Percentiles rank a stretch among this genome's conserved stretches.
These are phyloP conservation scores for Eucalyptus brandiana DNA, from an alignment of 345 rosid species.

Conservation along the genomic window DNA sequence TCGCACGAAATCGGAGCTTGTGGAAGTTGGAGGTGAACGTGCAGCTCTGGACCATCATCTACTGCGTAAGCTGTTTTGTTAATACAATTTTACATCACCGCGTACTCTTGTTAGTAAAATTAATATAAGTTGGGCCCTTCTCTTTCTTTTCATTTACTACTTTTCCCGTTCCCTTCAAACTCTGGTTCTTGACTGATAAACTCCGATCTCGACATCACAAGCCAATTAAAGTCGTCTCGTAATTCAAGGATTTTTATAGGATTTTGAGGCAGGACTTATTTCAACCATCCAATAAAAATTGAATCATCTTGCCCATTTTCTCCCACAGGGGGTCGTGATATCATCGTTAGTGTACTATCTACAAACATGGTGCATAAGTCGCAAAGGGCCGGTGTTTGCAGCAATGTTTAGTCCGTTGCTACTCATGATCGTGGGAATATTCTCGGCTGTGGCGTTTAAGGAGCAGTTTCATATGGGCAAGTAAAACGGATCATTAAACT, in stretches of 20 bases:
- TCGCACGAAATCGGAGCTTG: conserved; percentile 7
- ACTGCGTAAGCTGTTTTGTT: conserved; percentile 1
- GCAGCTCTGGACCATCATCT: conserved; percentile 25
- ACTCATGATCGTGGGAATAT: conserved; percentile 14
- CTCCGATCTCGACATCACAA: accelerated
- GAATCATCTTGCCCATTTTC: not conserved
- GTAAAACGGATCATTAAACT: not conserved
- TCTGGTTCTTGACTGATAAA: not conserved
- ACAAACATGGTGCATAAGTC: conserved; percentile 24
- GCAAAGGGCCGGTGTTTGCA: conserved; percentile 29
- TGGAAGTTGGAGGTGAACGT: conserved; percentile 33
- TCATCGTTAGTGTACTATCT: conserved; percentile 15
- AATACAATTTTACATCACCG: not conserved
- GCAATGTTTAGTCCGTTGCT: conserved; percentile 25
- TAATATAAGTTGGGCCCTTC: not conserved
- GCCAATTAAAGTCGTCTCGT: not conserved
- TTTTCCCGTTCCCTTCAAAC: not conserved
- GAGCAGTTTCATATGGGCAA: conserved; percentile 29
- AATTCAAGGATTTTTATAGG: not conserved
- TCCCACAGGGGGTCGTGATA: conserved; percentile 18
- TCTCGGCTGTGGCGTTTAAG: conserved; percentile 29
- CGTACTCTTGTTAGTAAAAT: not conserved
- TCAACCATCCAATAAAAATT: not conserved
- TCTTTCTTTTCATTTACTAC: not conserved
- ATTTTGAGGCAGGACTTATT: not conserved